Evolutionary conservation across 257 asterid species (phyloP), one percentile per base, ranked within the genome.

Genomic region (Verbena officinalis): DNA sequence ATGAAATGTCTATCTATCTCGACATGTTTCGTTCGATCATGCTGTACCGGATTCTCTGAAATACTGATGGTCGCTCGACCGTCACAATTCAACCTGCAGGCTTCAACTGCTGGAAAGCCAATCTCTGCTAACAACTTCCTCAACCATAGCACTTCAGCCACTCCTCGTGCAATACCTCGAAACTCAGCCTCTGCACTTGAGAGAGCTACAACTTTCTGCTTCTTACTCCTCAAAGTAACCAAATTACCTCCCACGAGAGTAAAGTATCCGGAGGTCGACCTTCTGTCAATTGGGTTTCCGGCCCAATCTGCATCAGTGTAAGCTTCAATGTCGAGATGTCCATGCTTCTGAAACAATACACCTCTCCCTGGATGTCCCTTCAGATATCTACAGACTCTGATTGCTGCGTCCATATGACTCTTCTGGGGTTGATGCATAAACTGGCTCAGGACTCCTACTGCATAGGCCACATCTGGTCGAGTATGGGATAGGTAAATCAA

Each of bases 251-350:
- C 15, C 1, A 45, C 51, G 8, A 45, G 17, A 1, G 51, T 16
- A 14, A 11, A 45, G 20, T 5, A 45, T 2, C 51, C 51, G 7
- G 51, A 45, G 7, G 51, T 45, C 1, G 17, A 10, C 20, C 51
- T 45, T 7, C 51, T 45, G 14, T 45, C 51, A 45, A 2, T 45
- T 4, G 17, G 15, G 14, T 11, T 10, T 2, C 51, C 51, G 12
- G 51, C 51, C 51, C 51, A 45, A 16, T 45, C 51, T 45, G 51
- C 51, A 45, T 45, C 51, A 8, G 51, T 45, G 20, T 45, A 45
- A 4, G 17, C 51, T 14, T 45, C 20, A 2, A 45, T 45, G 2
- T 14, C 17, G 2, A 11, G 51, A 4, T 45, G 17, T 1, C 17
- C 51, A 45, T 14, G 17, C 20, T 45, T 45, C n/a, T 19, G 5